phyloP scores from a whole-genome alignment of 768 basidiomycete species.

The Leccinum barrowsii region DNA sequence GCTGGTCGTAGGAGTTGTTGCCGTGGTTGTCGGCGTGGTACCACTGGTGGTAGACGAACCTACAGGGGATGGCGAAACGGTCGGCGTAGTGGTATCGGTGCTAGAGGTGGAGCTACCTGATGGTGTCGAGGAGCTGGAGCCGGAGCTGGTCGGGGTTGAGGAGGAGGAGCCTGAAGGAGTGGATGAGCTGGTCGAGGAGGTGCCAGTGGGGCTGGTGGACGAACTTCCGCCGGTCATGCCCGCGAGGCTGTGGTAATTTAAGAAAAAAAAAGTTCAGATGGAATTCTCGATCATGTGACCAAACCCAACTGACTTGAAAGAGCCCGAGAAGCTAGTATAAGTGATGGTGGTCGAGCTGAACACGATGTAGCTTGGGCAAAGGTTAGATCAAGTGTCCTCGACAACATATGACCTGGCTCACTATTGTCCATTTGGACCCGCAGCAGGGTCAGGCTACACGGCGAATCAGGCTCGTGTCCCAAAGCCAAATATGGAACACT shows the following conservation, averaged over 20 bases:
- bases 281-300: not conserved
- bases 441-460: slow-evolving; percentile 49
- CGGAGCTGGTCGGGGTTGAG: not conserved
- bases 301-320: slow-evolving; percentile 46
- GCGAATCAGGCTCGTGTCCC: not conserved
- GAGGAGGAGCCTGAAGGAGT: slow-evolving; percentile 10
- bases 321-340: slow-evolving; percentile 48
- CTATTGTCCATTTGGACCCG: slow-evolving; percentile 57
- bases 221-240: slow-evolving; percentile 47
- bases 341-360: slow-evolving; percentile 41
- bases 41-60: not conserved
- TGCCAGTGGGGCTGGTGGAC: slow-evolving; percentile 11
- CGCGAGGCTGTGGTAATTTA: slow-evolving; percentile 39
- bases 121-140: not conserved
- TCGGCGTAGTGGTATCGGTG: slow-evolving; percentile 6
- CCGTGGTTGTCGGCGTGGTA: slow-evolving; percentile 35
- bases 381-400: slow-evolving; percentile 2
- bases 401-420: slow-evolving; percentile 30
- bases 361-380: slow-evolving; percentile 51
- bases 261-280: slow-evolving; percentile 2
- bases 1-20: slow-evolving; percentile 33
- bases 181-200: slow-evolving; percentile 12
- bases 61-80: slow-evolving; percentile 1
- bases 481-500: not conserved
- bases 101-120: slow-evolving; percentile 17